phyloP scores from a whole-genome alignment of 2,329 filamentous ascomycete species.

The Colletotrichum sp. region DNA sequence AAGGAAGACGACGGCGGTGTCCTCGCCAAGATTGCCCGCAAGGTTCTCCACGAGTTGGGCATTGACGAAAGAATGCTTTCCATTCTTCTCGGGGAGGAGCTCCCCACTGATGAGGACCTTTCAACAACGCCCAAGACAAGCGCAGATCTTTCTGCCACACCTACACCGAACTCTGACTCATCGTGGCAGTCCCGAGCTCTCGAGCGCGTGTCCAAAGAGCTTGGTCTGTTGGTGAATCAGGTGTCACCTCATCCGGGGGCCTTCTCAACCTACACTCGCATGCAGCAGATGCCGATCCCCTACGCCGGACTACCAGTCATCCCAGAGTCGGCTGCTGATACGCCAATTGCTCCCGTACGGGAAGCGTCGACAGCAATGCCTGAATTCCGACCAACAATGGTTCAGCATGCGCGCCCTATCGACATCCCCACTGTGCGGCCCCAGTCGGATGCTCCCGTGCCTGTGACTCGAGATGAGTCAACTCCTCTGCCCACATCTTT shows the following conservation, averaged over 20 bases:
- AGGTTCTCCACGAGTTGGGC: conserved; percentile 86
- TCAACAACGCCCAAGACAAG: conserved; percentile 51
- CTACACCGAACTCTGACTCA: conserved; percentile 40
- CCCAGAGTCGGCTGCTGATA: conserved; percentile 51
- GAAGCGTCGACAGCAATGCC: conserved; percentile 56
- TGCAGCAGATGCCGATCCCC: conserved; percentile 69
- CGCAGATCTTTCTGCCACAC: conserved; percentile 25
- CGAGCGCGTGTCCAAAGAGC: conserved; percentile 83
- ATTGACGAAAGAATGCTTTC: conserved; percentile 86
- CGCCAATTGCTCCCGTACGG: conserved; percentile 33
- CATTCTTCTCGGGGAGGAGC: conserved; percentile 83
- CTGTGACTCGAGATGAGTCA: conserved; percentile 8
- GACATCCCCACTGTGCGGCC: conserved; percentile 36
- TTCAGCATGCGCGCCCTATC: conserved; percentile 38
- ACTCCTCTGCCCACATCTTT: conserved; percentile 38
- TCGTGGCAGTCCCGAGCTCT: conserved; percentile 81
- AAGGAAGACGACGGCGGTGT: conserved; percentile 68
- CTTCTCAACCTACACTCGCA: conserved; percentile 79
- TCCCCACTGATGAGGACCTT: conserved; percentile 60
- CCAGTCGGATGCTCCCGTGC: conserved; percentile 17
- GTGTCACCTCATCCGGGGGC: conserved; percentile 81
- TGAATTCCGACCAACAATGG: conserved; percentile 55
- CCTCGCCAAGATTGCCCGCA: conserved; percentile 81
- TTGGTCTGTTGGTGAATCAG: conserved; percentile 83
- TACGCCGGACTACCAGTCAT: conserved; percentile 80